A percentile compares a stretch with the other conserved stretches of the same genome.
phyloP scores from a whole-genome alignment of 2,329 filamentous ascomycete species.

The Metarhizium album region DNA sequence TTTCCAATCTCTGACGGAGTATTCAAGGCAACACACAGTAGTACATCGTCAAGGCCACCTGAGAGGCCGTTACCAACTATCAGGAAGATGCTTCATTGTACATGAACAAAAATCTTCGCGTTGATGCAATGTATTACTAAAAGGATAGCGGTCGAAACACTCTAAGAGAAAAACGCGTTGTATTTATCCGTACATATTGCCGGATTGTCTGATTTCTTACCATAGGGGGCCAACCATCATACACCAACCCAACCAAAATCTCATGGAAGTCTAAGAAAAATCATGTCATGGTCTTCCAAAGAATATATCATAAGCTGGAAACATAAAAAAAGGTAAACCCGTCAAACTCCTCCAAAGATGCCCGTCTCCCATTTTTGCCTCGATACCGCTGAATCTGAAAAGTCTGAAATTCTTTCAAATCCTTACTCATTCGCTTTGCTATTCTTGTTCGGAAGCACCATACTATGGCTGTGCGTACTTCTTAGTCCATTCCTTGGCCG shows the following conservation, averaged over 20 bases:
- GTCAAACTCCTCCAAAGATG: constrained; percentile 15
- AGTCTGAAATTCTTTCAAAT: background rate
- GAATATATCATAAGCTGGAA: background rate
- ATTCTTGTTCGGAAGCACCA: background rate
- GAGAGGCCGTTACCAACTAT: background rate
- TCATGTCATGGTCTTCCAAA: background rate
- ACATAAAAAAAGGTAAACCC: constrained; percentile 4
- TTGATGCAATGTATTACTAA: background rate
- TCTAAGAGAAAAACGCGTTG: background rate
- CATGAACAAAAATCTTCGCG: background rate
- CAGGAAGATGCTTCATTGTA: background rate
- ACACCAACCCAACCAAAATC: constrained; percentile 6
- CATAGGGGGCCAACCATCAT: constrained; percentile 1
- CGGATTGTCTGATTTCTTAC: constrained; percentile 3
- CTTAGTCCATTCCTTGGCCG: constrained; percentile 83
- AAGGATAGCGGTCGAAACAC: background rate
- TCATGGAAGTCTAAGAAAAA: background rate
- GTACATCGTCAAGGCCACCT: background rate
- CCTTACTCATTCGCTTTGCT: constrained; percentile 6
- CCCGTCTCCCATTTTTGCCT: constrained; percentile 9
- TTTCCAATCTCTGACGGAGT: background rate
- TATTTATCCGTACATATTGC: background rate
- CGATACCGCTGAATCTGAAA: constrained; percentile 5
- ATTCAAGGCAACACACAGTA: background rate
- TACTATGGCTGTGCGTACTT: constrained; percentile 56